Evolutionary conservation across 495 filamentous ascomycete genomes (phyloP).

Genomic region (Glonium stellatum): DNA sequence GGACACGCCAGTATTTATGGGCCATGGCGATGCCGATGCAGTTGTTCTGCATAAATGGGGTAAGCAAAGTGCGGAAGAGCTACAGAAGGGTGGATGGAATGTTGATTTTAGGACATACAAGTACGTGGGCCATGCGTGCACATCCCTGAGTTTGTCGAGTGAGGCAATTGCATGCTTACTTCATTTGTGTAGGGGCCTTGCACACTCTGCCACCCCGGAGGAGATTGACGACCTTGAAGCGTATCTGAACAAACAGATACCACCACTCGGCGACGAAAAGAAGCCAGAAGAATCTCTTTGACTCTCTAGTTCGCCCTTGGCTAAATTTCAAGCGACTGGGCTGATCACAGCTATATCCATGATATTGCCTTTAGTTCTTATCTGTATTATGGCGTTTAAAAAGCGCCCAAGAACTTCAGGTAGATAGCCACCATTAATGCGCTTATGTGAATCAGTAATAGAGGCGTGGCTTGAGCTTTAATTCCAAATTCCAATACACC

Average conservation of each 20-base stretch:
- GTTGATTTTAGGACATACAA: constrained; percentile 71
- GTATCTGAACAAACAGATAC: constrained; percentile 60
- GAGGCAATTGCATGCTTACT: not conserved
- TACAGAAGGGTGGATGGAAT: constrained; percentile 61
- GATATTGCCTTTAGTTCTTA: not conserved
- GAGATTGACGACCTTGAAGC: constrained; percentile 81
- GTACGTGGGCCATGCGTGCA: constrained; percentile 38
- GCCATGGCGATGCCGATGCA: constrained; percentile 67
- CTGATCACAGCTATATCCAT: not conserved
- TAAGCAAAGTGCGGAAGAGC: constrained; percentile 49
- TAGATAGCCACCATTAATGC: not conserved
- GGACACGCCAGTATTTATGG: constrained; percentile 80
- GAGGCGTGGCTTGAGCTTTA: too few species aligned
- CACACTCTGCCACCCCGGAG: constrained; percentile 66
- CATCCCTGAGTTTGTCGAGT: not conserved
- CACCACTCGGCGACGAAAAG: constrained; percentile 38
- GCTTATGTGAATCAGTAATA: too few species aligned
- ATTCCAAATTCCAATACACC: too few species aligned
- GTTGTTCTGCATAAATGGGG: constrained; percentile 67
- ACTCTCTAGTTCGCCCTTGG: constrained; percentile 4
- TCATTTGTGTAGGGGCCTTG: constrained; percentile 47
- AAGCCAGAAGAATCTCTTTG: constrained; percentile 17
- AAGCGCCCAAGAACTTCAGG: not conserved
- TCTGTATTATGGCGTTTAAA: not conserved
- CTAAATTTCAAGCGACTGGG: not conserved